These are phyloP conservation scores for Oenanthe sinensis DNA, from an alignment of 129 eudicot genomes.

Conservation along the genomic window DNA sequence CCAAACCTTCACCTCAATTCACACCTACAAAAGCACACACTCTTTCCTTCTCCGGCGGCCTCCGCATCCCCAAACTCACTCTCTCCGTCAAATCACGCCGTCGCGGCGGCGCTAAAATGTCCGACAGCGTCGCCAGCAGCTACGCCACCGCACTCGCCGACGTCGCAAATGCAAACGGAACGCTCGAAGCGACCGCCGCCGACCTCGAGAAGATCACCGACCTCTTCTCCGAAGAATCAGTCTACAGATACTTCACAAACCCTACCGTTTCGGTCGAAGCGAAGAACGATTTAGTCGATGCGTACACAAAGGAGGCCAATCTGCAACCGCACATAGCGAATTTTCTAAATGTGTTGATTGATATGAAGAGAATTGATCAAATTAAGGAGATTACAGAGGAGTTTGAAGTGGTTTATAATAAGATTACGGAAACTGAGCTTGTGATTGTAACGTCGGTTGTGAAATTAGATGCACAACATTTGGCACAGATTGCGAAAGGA, in stretches of 20 bases:
- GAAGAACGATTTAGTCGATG: conserved; percentile 43
- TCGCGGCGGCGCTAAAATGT: conserved; percentile 29
- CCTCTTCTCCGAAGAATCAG: conserved; percentile 37
- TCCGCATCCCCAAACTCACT: conserved; percentile 36
- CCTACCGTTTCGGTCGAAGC: conserved; percentile 44
- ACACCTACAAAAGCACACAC: conserved; percentile 15
- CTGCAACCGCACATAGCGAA: conserved; percentile 57
- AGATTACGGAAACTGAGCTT: conserved; percentile 51
- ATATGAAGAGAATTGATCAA: conserved; percentile 47
- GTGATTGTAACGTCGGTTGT: conserved; percentile 77
- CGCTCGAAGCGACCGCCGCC: conserved; percentile 42
- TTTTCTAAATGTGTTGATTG: conserved; percentile 56
- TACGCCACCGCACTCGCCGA: conserved; percentile 79
- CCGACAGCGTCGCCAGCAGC: conserved; percentile 54
- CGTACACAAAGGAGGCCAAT: conserved; percentile 28
- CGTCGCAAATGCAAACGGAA: conserved; percentile 44
- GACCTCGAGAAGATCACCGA: conserved; percentile 45
- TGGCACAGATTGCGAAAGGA: conserved; percentile 76
- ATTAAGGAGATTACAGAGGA: conserved; percentile 62
- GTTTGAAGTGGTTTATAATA: conserved; percentile 55
- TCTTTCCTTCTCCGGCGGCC: conserved; percentile 35
- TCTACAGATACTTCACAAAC: conserved; percentile 35
- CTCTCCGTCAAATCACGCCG: conserved; percentile 22
- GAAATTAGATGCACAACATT: conserved; percentile 51
- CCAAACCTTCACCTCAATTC: conserved; percentile 25